A percentile compares a stretch with the other conserved stretches of the same genome.
Evolutionary conservation across 148 eudicot genomes (phyloP).

Genomic region (Chenopodium berlandieri): DNA sequence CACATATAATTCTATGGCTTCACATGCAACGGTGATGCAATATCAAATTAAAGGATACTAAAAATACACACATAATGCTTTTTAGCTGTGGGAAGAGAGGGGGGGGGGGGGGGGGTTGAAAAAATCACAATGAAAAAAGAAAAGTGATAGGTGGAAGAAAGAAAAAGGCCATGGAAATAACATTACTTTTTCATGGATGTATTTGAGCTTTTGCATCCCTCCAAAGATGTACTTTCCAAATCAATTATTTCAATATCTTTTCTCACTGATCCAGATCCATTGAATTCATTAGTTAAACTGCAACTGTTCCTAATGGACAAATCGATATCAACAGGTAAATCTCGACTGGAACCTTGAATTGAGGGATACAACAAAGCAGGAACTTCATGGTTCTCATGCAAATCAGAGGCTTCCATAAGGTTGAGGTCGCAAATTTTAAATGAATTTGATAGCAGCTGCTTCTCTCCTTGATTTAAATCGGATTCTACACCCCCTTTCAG

Average conservation of each 20-base stretch:
- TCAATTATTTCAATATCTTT: slow-evolving; percentile 85
- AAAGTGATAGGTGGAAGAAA: neutral
- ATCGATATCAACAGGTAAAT: slow-evolving; percentile 51
- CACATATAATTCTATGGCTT: neutral
- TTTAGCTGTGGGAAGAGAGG: too few species aligned
- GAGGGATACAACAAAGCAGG: slow-evolving; percentile 44
- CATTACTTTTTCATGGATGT: slow-evolving; percentile 53
- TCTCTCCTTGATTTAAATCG: slow-evolving; percentile 45
- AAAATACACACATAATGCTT: neutral
- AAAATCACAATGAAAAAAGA: neutral
- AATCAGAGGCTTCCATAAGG: slow-evolving; percentile 63
- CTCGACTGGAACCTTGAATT: slow-evolving; percentile 38
- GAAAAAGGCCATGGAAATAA: slow-evolving; percentile 5
- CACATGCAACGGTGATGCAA: neutral
- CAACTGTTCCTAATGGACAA: slow-evolving; percentile 62
- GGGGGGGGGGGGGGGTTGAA: neutral
- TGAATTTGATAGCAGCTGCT: slow-evolving; percentile 69
- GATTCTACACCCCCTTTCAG: slow-evolving; percentile 36
- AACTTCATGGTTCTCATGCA: slow-evolving; percentile 50
- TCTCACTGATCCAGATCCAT: slow-evolving; percentile 43
- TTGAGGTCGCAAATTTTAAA: slow-evolving; percentile 93
- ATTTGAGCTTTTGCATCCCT: slow-evolving; percentile 44
- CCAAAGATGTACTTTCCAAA: slow-evolving; percentile 66
- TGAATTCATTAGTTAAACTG: slow-evolving; percentile 36
- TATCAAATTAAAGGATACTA: neutral